Base-by-base conservation (phyloP, 192 early-diverging fungal species). In the Powellomyces hirtus region DNA sequence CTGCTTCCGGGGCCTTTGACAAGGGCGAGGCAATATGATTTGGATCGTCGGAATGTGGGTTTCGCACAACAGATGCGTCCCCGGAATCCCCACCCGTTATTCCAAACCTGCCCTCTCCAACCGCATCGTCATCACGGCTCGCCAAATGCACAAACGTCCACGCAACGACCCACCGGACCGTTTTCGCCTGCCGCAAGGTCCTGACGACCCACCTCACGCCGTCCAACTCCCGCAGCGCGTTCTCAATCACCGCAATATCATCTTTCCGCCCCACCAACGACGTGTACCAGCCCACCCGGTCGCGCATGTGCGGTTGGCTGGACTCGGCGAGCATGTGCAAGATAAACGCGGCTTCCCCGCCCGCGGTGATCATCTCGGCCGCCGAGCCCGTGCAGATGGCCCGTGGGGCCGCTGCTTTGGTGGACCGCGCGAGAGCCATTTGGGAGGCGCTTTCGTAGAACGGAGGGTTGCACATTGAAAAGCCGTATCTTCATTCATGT, bases 381-480 rank as follows among this genome's bases (percentile, higher is more conserved):
- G 64, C 38, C 1, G 86, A 79, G 5, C 88, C 91, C 2, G 65
- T 81, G 35, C 88, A 90, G 0, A 76, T 72, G 13, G 85, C 80
- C 0, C 70, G 74, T 1, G 93, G 85, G 29, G 58, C 44, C 0
- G 62, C 55, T 0, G 70, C 64, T 55, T 96, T 96, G n/a, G 45
- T 62, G 0, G 74, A 62, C 0, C 75, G 52, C 1, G 84, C 75
- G 13, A 70, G 69, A 22, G 79, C 61, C 11, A 89, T 84, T 37
- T 94, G 88, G 22, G 78, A 75, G 5, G 66, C 62, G 62, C 76
- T 81, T 10, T 65, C 77, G 63, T 91, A 97, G 66, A 95, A 97
- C 34, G 94, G 94, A 34, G 93, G 94, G 65, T 97, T 97, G 72
- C 92, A 95, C 90, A 97, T 93, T 38, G 83, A 85, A 59, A 97